These are phyloP conservation scores for Pythium plurisporium DNA, from an alignment of 352 stramenopile species.

Conservation along the genomic window DNA sequence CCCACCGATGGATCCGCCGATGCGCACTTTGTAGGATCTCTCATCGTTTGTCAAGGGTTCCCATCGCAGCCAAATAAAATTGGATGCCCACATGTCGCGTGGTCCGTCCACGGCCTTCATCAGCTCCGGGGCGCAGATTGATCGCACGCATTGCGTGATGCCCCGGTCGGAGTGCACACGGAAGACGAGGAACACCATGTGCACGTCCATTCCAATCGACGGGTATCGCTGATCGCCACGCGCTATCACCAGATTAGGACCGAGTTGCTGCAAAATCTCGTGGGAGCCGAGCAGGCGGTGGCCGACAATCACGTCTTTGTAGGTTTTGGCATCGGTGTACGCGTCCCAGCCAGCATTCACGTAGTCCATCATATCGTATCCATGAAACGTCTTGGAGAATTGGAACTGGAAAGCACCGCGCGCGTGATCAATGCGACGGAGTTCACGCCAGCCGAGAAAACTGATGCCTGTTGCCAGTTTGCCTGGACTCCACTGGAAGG, in stretches of 20 bases:
- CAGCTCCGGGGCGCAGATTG: too few species aligned
- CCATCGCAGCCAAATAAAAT: slow-evolving; percentile 8
- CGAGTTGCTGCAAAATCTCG: not conserved
- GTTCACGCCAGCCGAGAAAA: too few species aligned
- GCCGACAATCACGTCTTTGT: not conserved
- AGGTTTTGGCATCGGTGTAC: not conserved
- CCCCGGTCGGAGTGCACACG: not conserved
- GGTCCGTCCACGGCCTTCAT: too few species aligned
- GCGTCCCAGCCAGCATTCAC: too few species aligned
- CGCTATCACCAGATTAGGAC: not conserved
- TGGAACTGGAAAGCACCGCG: too few species aligned
- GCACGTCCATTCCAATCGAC: not conserved
- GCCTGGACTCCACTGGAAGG: too few species aligned
- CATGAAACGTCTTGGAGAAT: too few species aligned
- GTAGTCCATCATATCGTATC: too few species aligned
- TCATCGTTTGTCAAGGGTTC: not conserved
- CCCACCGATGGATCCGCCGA: not conserved
- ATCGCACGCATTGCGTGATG: not conserved
- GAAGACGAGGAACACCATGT: not conserved
- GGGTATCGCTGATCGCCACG: not conserved
- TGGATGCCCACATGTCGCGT: not conserved
- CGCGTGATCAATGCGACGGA: too few species aligned
- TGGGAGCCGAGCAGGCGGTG: not conserved
- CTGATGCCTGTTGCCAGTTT: too few species aligned
- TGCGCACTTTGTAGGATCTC: not conserved